phyloP scores from a whole-genome alignment of 192 early-diverging fungal species.

The Backusella mclennaniae region DNA sequence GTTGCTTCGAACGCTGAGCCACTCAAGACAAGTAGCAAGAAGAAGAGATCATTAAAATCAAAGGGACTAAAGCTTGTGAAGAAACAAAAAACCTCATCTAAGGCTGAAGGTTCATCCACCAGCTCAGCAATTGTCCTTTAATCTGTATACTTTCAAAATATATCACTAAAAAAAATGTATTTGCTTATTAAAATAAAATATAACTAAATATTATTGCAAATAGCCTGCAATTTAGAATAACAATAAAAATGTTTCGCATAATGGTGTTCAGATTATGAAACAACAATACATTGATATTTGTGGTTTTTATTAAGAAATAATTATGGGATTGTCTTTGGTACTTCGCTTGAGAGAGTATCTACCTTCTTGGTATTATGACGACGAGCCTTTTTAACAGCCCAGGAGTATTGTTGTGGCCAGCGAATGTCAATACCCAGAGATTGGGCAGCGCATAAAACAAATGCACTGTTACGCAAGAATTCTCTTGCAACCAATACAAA shows the following conservation, averaged over 20 bases:
- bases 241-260: not conserved
- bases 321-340: not conserved
- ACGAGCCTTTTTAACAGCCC: constrained; percentile 11
- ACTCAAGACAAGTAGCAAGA: not conserved
- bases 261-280: not conserved
- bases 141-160: not conserved
- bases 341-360: not conserved
- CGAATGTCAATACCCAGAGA: constrained; percentile 59
- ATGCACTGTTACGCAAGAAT: constrained; percentile 68
- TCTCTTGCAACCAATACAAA: constrained; percentile 67
- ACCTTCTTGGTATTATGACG: not conserved
- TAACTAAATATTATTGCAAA: not conserved
- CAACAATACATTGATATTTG: not conserved
- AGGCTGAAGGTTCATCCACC: not conserved
- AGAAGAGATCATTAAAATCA: constrained; percentile 15
- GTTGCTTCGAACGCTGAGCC: constrained; percentile 10
- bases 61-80: not conserved
- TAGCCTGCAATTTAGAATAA: not conserved
- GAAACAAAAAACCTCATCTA: not conserved
- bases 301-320: not conserved
- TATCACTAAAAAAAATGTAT: not conserved
- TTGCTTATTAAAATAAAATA: not conserved
- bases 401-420: constrained; percentile 58
- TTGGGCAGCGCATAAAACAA: constrained; percentile 59
- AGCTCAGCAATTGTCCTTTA: not conserved